Evolutionary conservation across 257 asterid species (phyloP), one percentile per base, ranked within the genome.

Genomic region (Thymus mandschuricus): DNA sequence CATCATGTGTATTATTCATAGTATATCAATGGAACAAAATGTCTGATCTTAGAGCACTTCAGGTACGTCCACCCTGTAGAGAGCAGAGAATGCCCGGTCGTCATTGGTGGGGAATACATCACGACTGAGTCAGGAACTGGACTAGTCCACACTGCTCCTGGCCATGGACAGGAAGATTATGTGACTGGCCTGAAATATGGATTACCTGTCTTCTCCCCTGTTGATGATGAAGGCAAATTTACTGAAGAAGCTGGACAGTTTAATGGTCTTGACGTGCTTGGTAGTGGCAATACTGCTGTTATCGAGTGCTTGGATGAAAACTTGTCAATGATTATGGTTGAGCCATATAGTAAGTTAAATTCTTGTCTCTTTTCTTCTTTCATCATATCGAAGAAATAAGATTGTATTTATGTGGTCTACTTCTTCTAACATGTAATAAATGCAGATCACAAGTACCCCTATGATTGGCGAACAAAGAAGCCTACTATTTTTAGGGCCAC

Each of bases 401-500:
- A 29, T 64, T 62, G 9, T 57, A 8, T 21, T 51, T 43, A 28
- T 77, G 71, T 29, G 69, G 55, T 73, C 60, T 76, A 59, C 54
- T 78, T 41, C 38, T 62, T 71, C 43, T 68, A 28, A 60, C 58
- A 28, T 43, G 68, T 68, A 40, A 55, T 45, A 66, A 63, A 79
- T 78, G 68, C 86, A 94, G 99, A 92, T 76, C 99, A 94, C 90
- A 94, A 94, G 88, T 94, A 94, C 80, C 99, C 98, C 45, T 94
- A 94, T 75, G 99, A 94, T 76, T 94, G 99, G 99, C 85, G 99
- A 79, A 89, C 98, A 10, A 94, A 91, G 85, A 87, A 91, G 83
- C 99, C 99, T 69, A 94, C 99, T 6, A 94, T 94, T 76, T 89
- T 94, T 81, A 91, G 99, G 88, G 98, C 97, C 45, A 94, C 99